phyloP scores from a whole-genome alignment of 441 rosid species.

The Kokia cookei region DNA sequence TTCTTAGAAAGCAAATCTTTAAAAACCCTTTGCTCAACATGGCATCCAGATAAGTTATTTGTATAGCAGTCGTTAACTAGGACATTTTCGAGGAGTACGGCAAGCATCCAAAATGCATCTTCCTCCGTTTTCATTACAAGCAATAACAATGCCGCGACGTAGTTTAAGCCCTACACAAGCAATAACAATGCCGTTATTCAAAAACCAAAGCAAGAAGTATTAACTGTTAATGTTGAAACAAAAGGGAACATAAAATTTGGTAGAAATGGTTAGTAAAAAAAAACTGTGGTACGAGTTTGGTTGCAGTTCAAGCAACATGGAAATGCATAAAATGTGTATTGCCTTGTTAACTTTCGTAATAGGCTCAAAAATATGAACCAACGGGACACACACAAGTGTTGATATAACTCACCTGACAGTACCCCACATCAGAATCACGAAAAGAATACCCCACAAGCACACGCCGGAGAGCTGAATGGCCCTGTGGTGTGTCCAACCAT shows the following conservation, averaged over 20 bases:
- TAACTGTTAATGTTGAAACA: neutral
- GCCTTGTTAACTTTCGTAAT: neutral
- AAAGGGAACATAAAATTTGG: neutral
- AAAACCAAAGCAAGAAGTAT: neutral
- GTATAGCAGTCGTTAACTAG: slow-evolving; percentile 92
- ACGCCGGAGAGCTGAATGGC: slow-evolving; percentile 83
- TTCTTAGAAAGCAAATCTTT: slow-evolving; percentile 79
- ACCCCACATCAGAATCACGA: slow-evolving; percentile 99
- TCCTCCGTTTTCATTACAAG: slow-evolving; percentile 99
- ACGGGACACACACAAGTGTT: neutral
- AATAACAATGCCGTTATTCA: neutral
- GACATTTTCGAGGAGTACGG: slow-evolving; percentile 85
- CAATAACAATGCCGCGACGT: slow-evolving; percentile 84
- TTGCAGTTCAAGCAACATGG: neutral
- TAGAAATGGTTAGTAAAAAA: neutral
- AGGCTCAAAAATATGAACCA: neutral
- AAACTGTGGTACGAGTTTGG: neutral
- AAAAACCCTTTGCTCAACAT: slow-evolving; percentile 95
- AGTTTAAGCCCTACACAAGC: slow-evolving; percentile 72
- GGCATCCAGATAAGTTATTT: slow-evolving; percentile 90
- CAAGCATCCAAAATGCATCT: slow-evolving; percentile 99
- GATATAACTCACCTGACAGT: slow-evolving; percentile 70
- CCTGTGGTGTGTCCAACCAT: slow-evolving; percentile 96
- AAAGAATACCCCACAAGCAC: slow-evolving; percentile 94
- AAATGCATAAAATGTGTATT: neutral